These are phyloP conservation scores for Vanilla planifolia DNA, from an alignment of 106 monocot genomes.

Conservation along the genomic window DNA sequence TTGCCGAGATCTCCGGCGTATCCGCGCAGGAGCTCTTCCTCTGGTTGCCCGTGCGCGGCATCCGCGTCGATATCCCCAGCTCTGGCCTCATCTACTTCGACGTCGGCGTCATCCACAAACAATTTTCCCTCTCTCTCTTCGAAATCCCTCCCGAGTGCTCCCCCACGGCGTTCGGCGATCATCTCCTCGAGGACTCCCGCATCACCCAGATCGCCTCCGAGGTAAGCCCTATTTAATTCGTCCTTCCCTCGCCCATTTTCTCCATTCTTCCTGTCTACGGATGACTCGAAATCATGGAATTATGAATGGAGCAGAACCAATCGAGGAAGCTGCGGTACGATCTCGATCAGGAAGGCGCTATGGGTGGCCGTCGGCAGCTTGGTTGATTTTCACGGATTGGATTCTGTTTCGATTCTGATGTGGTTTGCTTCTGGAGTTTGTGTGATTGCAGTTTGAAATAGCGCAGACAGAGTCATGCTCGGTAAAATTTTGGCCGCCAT, in stretches of 20 bases:
- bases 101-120: constrained; percentile 56
- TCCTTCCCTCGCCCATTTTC: background rate
- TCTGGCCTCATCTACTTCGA: constrained; percentile 67
- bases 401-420: constrained; percentile 4
- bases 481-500: background rate
- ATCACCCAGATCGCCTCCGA: background rate
- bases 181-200: background rate
- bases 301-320: constrained; percentile 5
- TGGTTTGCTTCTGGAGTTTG: background rate
- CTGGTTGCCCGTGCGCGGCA: constrained; percentile 59
- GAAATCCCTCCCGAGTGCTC: constrained; percentile 51
- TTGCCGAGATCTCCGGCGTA: constrained; percentile 43
- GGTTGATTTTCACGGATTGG: background rate
- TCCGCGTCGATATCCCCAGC: constrained; percentile 49
- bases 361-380: background rate
- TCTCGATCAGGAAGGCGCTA: background rate
- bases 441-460: constrained; percentile 1
- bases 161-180: constrained; percentile 8
- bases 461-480: background rate
- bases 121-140: constrained; percentile 47
- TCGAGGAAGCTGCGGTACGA: constrained; percentile 2
- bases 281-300: background rate
- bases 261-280: background rate
- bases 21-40: constrained; percentile 63
- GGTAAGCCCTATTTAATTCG: background rate